These are phyloP conservation scores for Saturnispora besseyi DNA, from an alignment of 805 yeast species.

Conservation along the genomic window DNA sequence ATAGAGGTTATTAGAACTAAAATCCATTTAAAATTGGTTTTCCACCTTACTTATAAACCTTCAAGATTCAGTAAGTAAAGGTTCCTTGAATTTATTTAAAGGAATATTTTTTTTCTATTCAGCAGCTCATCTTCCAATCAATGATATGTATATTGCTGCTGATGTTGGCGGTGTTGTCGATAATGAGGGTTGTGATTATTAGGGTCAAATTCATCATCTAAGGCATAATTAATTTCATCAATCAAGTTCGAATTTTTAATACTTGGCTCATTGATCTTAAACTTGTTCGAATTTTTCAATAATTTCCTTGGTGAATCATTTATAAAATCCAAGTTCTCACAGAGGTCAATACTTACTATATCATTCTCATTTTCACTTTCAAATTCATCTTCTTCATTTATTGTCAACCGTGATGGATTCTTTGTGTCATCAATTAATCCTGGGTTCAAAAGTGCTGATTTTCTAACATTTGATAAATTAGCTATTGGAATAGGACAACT, in stretches of 20 bases:
- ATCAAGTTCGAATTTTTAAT: conserved; percentile 6
- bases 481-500: not conserved
- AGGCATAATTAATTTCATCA: conserved; percentile 12
- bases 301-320: not conserved
- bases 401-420: not conserved
- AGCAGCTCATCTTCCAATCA: not conserved
- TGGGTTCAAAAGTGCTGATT: not conserved
- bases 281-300: not conserved
- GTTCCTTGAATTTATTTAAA: not conserved
- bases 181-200: not conserved
- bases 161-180: not conserved
- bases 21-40: no score
- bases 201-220: conserved; percentile 10
- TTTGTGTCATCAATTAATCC: not conserved
- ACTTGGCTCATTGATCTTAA: not conserved
- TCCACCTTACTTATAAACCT: no score
- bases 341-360: not conserved
- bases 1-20: not conserved
- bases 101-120: not conserved
- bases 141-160: not conserved
- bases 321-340: not conserved
- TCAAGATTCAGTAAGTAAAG: no score
- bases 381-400: conserved; percentile 1
- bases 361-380: conserved; percentile 4
- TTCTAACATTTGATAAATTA: conserved; percentile 3